Base-by-base conservation (phyloP, 1,139 yeast genomes). In the Kodamaea arcana region DNA sequence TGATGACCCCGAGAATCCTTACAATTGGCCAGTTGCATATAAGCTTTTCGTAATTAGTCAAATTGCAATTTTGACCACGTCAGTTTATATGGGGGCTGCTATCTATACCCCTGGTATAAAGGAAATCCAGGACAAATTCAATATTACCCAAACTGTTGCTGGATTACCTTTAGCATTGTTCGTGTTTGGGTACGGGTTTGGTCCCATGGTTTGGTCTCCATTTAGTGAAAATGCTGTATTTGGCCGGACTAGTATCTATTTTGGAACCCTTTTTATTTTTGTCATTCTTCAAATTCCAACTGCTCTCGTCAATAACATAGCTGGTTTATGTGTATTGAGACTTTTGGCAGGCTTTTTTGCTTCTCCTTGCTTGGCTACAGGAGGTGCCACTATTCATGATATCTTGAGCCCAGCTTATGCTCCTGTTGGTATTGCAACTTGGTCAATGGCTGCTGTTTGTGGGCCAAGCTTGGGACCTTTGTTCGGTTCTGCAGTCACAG, bases 11-110 rank as follows among this genome's bases (percentile, higher is more conserved):
- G 79, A 72, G 32, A 64, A 76, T 44, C 85, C 85, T 2, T 50
- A 55, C 29, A 80, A 79, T 49, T 80, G 83, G 81, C 59, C 76
- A 0, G 16, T 51, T 1, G 26, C 37, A 10, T 55, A 57, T 29
- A 76, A 73, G 47, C 32, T 56, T 0, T 33, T 71, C 15, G 62
- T 75, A 25, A 54, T 68, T 1, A 12, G 65, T 8, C 57, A 67
- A 37, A 59, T 75, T 21, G 63, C 68, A 33, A 37, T 74, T 23
- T 58, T 78, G 36, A 75, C 83, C 2, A 53, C 65, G 4, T 61
- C 73, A 4, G 78, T 76, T 3, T 79, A 79, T 46, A 72, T 77
- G 68, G 82, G 78, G 3, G 66, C 83, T 1, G 77, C 83, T 1
- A 70, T 78, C 16, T 77, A 72, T 44, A 70, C 83, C 1, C 83